Base-by-base conservation (phyloP, 1,139 yeast genomes). In the Taphrina populina region DNA sequence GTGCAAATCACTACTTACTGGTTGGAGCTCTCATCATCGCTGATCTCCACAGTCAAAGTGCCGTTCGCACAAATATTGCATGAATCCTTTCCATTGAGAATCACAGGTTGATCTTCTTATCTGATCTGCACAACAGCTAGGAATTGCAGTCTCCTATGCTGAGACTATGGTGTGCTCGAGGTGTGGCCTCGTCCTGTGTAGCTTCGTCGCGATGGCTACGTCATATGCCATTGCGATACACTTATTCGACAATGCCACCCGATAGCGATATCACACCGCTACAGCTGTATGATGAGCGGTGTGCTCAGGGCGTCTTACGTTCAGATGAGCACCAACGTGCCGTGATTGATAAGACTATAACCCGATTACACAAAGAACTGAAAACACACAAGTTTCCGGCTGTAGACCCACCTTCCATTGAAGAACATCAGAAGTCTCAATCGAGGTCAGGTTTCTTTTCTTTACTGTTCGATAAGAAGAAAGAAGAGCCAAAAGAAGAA, bases 351-450 rank as follows among this genome's bases (percentile, higher is more conserved):
- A 35, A 34, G 19, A 49, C 54, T 27, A 40, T 49, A 8, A 32
- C 54, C n/a, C 37, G 54, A n/a, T 33, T 49, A 13, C 44, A 49
- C 33, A n/a, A 24, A 10, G 54, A 49, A n/a, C 44, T 49, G 24
- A n/a, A 39, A 26, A 23, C 19, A n/a, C 54, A 49, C 17, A 8
- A 27, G 4, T 49, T 49, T 15, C 54, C 54, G 13, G 26, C 3
- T 3, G 40, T 49, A 11, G 34, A 21, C 27, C 54, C 54, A 2
- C 54, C 54, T 5, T 39, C 26, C 7, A 13, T 49, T 7, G 54
- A 37, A 11, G 45, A 29, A 7, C 54, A 49, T 24, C 37, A 29
- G 5, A 37, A 24, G n/a, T 15, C 40, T 7, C 17, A 45, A 5
- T 17, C 35, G 13, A 27, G 15, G 5, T 17, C 37, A 13, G 46